Evolutionary conservation across 2,329 filamentous ascomycete genomes (phyloP).

Genomic region (Sarocladium strictum): DNA sequence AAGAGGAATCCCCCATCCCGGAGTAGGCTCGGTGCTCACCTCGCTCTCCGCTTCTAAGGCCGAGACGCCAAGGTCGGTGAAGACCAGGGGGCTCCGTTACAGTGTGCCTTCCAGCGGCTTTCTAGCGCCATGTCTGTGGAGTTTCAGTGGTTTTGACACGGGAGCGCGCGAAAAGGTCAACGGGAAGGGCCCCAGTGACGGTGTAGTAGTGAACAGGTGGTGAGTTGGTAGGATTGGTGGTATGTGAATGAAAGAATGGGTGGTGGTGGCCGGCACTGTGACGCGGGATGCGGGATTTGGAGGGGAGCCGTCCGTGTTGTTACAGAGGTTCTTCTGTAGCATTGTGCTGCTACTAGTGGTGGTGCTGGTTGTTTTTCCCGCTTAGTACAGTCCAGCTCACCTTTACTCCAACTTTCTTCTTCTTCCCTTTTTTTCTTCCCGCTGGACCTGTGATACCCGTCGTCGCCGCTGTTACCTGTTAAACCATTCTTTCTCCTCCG

Average conservation of each 20-base stretch:
- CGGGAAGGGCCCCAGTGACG: neutral
- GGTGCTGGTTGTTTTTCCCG: slow-evolving; percentile 12
- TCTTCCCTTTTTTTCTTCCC: slow-evolving; percentile 14
- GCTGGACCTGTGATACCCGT: slow-evolving; percentile 11
- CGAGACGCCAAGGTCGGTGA: slow-evolving; percentile 10
- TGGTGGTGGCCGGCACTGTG: slow-evolving; percentile 1
- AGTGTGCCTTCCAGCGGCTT: slow-evolving; percentile 1
- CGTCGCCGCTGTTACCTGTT: neutral
- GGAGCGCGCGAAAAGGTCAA: neutral
- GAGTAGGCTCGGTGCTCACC: slow-evolving; percentile 10
- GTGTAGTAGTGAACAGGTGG: too few relatives aligned
- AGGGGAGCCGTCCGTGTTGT: too few relatives aligned
- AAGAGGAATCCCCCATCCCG: too few relatives aligned
- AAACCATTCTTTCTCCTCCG: slow-evolving; percentile 4
- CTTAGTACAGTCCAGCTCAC: slow-evolving; percentile 9
- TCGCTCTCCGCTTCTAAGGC: slow-evolving; percentile 16
- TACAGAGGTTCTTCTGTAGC: too few relatives aligned
- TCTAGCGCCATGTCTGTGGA: slow-evolving; percentile 1
- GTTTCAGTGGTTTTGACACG: slow-evolving; percentile 4
- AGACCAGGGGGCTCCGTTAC: neutral
- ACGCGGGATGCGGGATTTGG: slow-evolving; percentile 7
- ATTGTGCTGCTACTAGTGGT: neutral
- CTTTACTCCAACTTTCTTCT: slow-evolving; percentile 12
- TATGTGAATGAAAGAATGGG: too few relatives aligned
- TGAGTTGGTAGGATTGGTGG: too few relatives aligned